A percentile compares a stretch with the other conserved stretches of the same genome.
phyloP scores from a whole-genome alignment of 2,329 filamentous ascomycete genomes.

The Teratosphaeria epicoccoides region DNA sequence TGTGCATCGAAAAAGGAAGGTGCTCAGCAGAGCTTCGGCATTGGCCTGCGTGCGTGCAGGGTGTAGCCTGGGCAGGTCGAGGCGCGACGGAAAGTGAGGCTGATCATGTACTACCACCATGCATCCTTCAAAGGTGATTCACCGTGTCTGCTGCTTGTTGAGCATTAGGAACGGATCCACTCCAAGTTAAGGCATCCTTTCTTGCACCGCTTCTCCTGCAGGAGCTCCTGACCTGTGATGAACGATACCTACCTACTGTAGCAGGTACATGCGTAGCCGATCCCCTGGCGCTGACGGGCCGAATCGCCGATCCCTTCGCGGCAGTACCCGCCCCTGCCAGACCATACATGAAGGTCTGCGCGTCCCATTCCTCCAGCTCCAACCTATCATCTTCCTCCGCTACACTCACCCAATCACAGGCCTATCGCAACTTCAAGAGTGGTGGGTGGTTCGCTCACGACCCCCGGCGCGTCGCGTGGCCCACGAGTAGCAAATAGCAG shows the following conservation, averaged over 20 bases:
- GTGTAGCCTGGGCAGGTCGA: neutral
- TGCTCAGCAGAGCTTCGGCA: no score
- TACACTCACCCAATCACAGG: constrained; percentile 1
- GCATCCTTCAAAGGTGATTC: neutral
- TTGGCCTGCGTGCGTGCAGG: neutral
- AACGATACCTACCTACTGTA: no score
- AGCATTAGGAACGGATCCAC: no score
- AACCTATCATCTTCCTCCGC: neutral
- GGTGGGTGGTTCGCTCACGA: neutral
- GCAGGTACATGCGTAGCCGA: no score
- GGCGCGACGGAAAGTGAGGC: neutral
- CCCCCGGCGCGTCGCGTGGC: neutral
- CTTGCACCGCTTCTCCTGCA: no score
- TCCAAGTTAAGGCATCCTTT: no score
- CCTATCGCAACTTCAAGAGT: neutral
- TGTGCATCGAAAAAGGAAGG: no score
- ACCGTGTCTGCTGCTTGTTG: neutral
- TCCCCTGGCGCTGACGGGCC: no score
- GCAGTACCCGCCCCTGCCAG: neutral
- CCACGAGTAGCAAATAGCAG: constrained; percentile 1
- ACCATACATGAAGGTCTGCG: neutral
- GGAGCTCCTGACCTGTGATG: no score
- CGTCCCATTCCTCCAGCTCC: neutral
- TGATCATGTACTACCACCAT: neutral
- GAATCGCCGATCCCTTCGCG: neutral